Conservation (phyloP, 305 asterid species). For the Solanum hybrid region DNA sequence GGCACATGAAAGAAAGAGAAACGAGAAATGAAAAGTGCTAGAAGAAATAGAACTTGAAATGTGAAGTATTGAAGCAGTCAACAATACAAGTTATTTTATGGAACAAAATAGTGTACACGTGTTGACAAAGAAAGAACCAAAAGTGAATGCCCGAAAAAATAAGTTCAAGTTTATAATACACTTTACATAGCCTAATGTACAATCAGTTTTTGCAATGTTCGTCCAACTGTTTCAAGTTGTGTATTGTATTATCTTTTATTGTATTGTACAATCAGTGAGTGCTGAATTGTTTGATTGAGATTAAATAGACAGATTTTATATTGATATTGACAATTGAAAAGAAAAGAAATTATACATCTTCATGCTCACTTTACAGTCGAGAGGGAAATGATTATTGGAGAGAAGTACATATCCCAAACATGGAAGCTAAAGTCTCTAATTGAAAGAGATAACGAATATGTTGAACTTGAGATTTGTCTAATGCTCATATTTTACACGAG, state of each 20-base stretch:
- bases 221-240: background rate
- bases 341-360: no score
- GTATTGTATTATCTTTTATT: background rate
- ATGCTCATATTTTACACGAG: no score
- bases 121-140: background rate
- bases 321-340: background rate
- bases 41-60: background rate
- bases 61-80: background rate
- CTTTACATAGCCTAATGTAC: background rate
- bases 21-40: background rate
- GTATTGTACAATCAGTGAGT: background rate
- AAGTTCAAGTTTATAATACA: background rate
- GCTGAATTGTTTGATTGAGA: background rate
- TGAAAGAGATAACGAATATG: no score
- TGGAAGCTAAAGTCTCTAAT: background rate
- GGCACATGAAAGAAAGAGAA: background rate
- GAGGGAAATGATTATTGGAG: background rate
- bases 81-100: background rate
- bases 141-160: background rate
- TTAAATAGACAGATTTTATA: background rate
- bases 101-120: background rate
- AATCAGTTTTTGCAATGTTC: background rate
- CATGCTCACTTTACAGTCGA: background rate
- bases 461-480: no score
- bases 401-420: background rate